Percentiles rank a stretch among this genome's conserved stretches.
Conservation (phyloP, 2,329 filamentous ascomycete genomes). For the Hypoxylon sp. region DNA sequence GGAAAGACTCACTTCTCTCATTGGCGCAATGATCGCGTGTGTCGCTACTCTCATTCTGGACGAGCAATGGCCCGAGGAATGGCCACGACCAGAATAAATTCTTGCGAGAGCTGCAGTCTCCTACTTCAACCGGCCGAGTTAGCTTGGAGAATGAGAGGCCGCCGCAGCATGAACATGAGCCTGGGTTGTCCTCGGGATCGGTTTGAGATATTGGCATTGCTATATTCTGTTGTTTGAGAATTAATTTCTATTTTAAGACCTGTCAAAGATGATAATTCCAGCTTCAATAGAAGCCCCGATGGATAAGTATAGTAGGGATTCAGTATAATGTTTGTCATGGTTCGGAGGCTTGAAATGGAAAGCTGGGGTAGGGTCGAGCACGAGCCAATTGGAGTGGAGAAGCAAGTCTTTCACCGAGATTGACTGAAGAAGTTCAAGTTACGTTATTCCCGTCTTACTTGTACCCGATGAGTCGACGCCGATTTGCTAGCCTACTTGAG, state of each 20-base stretch:
- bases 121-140: conserved; percentile 62
- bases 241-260: neutral
- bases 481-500: conserved; percentile 1
- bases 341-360: conserved; percentile 33
- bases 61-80: conserved; percentile 76
- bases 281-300: conserved; percentile 2
- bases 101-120: conserved; percentile 52
- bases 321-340: conserved; percentile 10
- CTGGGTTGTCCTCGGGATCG: conserved; percentile 57
- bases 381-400: conserved; percentile 23
- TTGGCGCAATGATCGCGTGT: conserved; percentile 85
- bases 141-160: conserved; percentile 56
- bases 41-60: conserved; percentile 81
- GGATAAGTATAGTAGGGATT: neutral
- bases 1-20: conserved; percentile 71
- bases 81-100: conserved; percentile 72
- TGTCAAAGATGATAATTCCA: neutral
- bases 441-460: conserved; percentile 16
- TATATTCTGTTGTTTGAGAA: neutral
- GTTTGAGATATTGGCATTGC: conserved; percentile 39
- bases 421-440: conserved; percentile 8
- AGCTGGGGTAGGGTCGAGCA: conserved; percentile 5
- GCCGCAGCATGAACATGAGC: conserved; percentile 58
- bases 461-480: conserved; percentile 2
- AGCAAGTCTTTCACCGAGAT: neutral